A percentile compares a stretch with the other conserved stretches of the same genome.
These are phyloP conservation scores for Pseudomonodictys pantanalensis DNA, from an alignment of 495 filamentous ascomycete genomes.

Conservation along the genomic window DNA sequence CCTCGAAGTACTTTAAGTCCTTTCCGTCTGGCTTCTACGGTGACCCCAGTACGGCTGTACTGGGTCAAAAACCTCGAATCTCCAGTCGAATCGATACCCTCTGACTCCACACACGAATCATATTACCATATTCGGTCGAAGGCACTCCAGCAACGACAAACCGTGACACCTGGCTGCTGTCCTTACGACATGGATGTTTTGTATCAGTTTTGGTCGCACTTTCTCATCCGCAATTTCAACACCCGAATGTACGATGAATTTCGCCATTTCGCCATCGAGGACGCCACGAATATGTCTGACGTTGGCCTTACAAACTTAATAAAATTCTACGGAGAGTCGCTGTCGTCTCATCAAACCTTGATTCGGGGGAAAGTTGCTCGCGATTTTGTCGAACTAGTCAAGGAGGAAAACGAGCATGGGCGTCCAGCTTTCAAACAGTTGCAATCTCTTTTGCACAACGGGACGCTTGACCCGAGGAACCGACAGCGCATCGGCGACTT, in stretches of 20 bases:
- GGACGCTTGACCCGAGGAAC: constrained; percentile 54
- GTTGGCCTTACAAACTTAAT: constrained; percentile 56
- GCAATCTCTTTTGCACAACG: constrained; percentile 52
- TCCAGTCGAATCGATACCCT: constrained; percentile 43
- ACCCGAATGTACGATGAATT: constrained; percentile 78
- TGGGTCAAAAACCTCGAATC: constrained; percentile 51
- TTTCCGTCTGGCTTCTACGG: background rate
- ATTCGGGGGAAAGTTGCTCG: constrained; percentile 52
- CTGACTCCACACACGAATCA: constrained; percentile 50
- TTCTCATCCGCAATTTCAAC: constrained; percentile 74
- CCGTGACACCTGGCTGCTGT: constrained; percentile 48
- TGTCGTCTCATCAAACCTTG: constrained; percentile 49
- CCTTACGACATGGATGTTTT: constrained; percentile 62
- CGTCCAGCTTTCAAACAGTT: constrained; percentile 51
- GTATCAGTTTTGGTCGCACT: constrained; percentile 78
- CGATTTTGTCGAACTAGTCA: constrained; percentile 55
- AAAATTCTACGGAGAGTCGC: constrained; percentile 57
- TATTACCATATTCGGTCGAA: constrained; percentile 56
- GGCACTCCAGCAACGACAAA: constrained; percentile 57
- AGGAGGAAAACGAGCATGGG: constrained; percentile 41
- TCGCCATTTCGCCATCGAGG: constrained; percentile 64
- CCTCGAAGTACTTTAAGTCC: constrained; percentile 17
- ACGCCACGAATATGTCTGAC: constrained; percentile 50
- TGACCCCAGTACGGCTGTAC: constrained; percentile 35
- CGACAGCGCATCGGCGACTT: constrained; percentile 53